Evolutionary conservation across 1,284 basidiomycete species (phyloP).

Genomic region (Lignosus rhinocerotis): DNA sequence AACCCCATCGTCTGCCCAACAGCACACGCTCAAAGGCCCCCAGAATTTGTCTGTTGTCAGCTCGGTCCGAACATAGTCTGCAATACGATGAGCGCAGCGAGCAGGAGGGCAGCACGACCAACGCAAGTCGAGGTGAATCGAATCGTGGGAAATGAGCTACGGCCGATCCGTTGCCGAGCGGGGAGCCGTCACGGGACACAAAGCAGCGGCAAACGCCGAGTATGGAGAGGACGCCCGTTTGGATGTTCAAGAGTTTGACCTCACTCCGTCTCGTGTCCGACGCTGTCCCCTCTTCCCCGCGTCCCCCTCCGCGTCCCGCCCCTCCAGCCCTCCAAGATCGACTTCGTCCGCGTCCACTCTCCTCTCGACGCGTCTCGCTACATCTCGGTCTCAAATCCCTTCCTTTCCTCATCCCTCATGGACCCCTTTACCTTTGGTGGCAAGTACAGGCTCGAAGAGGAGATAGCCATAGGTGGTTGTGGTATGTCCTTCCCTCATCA

Average conservation of each 20-base stretch:
- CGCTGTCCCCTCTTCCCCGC: neutral
- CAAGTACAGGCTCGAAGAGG: constrained; percentile 92
- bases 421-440: constrained; percentile 78
- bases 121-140: neutral
- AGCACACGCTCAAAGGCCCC: no score
- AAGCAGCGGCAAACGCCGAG: neutral
- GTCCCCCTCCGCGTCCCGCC: neutral
- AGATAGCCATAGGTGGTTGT: constrained; percentile 93
- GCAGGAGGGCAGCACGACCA: neutral
- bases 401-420: constrained; percentile 39
- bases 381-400: neutral
- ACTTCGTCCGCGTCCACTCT: neutral
- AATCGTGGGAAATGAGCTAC: neutral
- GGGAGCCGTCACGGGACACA: neutral
- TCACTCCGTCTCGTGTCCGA: neutral
- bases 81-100: no score
- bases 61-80: no score
- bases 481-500: constrained; percentile 48
- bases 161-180: neutral
- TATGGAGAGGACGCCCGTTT: constrained; percentile 1
- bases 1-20: no score
- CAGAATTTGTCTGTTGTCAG: no score
- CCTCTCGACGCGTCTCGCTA: constrained; percentile 8
- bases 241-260: constrained; percentile 6
- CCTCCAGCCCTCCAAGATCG: neutral